Evolutionary conservation across 2,329 filamentous ascomycete species (phyloP).

Genomic region (Ophiosphaerella narmari): DNA sequence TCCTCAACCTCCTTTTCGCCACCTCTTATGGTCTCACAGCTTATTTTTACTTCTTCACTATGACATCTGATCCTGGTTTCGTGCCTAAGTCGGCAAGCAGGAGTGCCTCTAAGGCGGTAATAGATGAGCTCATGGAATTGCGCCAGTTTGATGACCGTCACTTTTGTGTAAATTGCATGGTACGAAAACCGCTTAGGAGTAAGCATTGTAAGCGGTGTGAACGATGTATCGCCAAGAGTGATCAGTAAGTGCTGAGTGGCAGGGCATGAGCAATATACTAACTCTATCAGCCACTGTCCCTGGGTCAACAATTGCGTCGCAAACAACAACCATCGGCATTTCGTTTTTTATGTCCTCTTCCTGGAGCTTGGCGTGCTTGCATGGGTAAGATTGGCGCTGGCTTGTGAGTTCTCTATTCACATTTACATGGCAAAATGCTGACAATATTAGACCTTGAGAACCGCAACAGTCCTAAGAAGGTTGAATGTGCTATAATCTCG

Average conservation of each 20-base stretch:
- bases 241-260: conserved; percentile 70
- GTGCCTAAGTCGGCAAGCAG: conserved; percentile 89
- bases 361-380: conserved; percentile 75
- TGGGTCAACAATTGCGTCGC: conserved; percentile 98
- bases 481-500: conserved; percentile 75
- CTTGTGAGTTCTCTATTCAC: conserved; percentile 59
- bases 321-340: conserved; percentile 94
- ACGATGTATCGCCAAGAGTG: conserved; percentile 92
- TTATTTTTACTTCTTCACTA: conserved; percentile 87
- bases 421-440: conserved; percentile 17
- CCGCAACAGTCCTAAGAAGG: conserved; percentile 56
- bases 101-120: conserved; percentile 84
- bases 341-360: conserved; percentile 84
- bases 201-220: conserved; percentile 94
- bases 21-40: conserved; percentile 66
- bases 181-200: conserved; percentile 85
- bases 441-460: conserved; percentile 64
- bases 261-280: conserved; percentile 10
- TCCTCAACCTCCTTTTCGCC: conserved; percentile 78
- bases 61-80: conserved; percentile 88
- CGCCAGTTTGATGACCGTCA: conserved; percentile 95
- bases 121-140: conserved; percentile 80
- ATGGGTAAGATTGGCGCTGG: conserved; percentile 73
- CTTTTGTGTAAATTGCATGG: conserved; percentile 95
- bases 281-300: conserved; percentile 77